These are phyloP conservation scores for Quillaja saponaria DNA, from an alignment of 306 rosid genomes.

Conservation along the genomic window DNA sequence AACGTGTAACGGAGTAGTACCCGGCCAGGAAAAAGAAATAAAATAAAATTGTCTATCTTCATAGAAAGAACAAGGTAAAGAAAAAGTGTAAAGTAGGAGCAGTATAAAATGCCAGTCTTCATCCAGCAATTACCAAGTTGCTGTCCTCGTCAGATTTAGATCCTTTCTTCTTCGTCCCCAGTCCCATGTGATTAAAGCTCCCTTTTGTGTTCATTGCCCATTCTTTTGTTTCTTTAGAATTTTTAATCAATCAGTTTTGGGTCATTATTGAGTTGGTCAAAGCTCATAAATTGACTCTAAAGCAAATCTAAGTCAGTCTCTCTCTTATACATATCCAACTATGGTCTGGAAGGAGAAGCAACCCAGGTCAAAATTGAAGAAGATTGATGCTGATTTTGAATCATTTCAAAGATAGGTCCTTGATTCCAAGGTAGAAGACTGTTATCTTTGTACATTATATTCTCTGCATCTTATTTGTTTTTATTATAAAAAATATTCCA, in stretches of 20 bases:
- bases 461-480: background rate
- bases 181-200: slow-evolving; percentile 49
- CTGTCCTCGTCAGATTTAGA: slow-evolving; percentile 31
- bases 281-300: slow-evolving; percentile 26
- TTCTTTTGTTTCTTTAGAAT: slow-evolving; percentile 17
- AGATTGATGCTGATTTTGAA: slow-evolving; percentile 35
- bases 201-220: slow-evolving; percentile 27
- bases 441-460: slow-evolving; percentile 5
- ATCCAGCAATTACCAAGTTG: slow-evolving; percentile 41
- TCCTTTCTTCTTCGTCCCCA: slow-evolving; percentile 19
- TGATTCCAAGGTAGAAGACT: slow-evolving; percentile 31
- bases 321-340: slow-evolving; percentile 14
- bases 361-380: slow-evolving; percentile 28
- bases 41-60: background rate
- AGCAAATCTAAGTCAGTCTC: slow-evolving; percentile 36
- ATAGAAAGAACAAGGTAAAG: slow-evolving; percentile 2
- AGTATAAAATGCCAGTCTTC: slow-evolving; percentile 33
- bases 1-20: too few species aligned
- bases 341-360: slow-evolving; percentile 20
- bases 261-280: slow-evolving; percentile 23
- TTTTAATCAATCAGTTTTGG: slow-evolving; percentile 20
- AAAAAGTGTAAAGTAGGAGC: background rate
- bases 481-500: slow-evolving; percentile 7
- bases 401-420: slow-evolving; percentile 18
- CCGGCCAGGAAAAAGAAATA: too few species aligned